Evolutionary conservation across 495 filamentous ascomycete genomes (phyloP).

Genomic region (Hypoxylon fuscum): DNA sequence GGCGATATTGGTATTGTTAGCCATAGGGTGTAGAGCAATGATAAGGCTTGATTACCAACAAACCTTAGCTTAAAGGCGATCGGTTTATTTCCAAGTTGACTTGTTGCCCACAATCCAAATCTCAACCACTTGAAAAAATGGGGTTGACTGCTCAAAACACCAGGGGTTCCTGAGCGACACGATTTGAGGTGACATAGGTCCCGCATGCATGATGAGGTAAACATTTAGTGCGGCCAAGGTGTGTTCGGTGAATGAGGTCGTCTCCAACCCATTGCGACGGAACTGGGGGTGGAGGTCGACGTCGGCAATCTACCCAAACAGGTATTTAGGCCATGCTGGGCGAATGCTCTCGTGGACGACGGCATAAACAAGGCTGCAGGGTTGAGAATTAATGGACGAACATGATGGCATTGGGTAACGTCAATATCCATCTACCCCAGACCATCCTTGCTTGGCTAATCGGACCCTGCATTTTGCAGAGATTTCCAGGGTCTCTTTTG

Average conservation of each 20-base stretch:
- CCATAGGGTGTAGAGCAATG: too few species aligned
- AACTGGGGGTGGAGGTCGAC: neutral
- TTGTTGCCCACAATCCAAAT: too few species aligned
- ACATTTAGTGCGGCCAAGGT: conserved; percentile 3
- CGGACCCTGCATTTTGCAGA: conserved; percentile 29
- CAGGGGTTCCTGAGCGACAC: neutral
- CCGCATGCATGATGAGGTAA: conserved; percentile 32
- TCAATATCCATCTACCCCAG: neutral
- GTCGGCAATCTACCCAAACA: neutral
- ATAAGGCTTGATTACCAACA: too few species aligned
- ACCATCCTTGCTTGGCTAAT: conserved; percentile 11
- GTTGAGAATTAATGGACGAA: neutral
- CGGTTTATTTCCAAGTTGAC: too few species aligned
- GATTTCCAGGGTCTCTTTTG: conserved; percentile 21
- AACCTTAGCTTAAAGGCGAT: too few species aligned
- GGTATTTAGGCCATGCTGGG: conserved; percentile 1
- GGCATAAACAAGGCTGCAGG: conserved; percentile 6
- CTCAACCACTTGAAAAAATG: too few species aligned
- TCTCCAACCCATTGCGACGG: neutral
- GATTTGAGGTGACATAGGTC: neutral
- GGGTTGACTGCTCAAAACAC: too few species aligned
- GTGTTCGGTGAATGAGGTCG: conserved; percentile 1
- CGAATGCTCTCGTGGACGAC: neutral
- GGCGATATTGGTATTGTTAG: too few species aligned
- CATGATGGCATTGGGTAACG: conserved; percentile 28